Conservation (phyloP, 2,329 filamentous ascomycete genomes). For the Ophiocordyceps sinensis region DNA sequence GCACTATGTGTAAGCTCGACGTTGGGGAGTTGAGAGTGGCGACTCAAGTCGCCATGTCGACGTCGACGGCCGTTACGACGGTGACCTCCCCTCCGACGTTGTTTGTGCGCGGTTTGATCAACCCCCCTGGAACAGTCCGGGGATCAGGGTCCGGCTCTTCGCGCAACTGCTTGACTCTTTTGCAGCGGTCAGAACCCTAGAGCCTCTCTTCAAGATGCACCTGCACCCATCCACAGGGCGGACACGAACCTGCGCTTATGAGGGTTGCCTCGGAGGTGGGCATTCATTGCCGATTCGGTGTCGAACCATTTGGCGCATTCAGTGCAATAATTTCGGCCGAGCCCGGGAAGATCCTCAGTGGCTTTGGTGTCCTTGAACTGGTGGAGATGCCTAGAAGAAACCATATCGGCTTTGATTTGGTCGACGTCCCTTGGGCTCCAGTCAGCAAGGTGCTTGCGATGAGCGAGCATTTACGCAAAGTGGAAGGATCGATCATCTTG, state of each 20-base stretch:
- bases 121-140: slow-evolving; percentile 74
- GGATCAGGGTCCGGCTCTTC: slow-evolving; percentile 80
- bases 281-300: slow-evolving; percentile 57
- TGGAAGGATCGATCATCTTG: slow-evolving; percentile 4
- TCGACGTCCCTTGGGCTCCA: slow-evolving; percentile 62
- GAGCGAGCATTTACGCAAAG: neutral
- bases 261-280: slow-evolving; percentile 75
- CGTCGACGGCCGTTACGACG: slow-evolving; percentile 10
- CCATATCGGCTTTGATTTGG: slow-evolving; percentile 74
- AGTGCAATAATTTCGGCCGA: slow-evolving; percentile 76
- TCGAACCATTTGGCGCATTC: slow-evolving; percentile 98
- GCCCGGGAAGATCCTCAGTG: slow-evolving; percentile 71
- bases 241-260: slow-evolving; percentile 63
- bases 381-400: slow-evolving; percentile 63
- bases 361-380: slow-evolving; percentile 68
- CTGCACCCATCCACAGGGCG: neutral
- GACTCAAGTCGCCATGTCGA: slow-evolving; percentile 17
- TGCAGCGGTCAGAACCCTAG: slow-evolving; percentile 8
- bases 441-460: neutral
- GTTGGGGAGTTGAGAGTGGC: neutral
- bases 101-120: slow-evolving; percentile 55
- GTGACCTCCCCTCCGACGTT: slow-evolving; percentile 25
- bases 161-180: slow-evolving; percentile 66
- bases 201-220: neutral
- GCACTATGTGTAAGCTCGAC: neutral